Evolutionary conservation across 495 filamentous ascomycete species (phyloP), one percentile per base, ranked within the genome.

Genomic region (Penicillium soppii): DNA sequence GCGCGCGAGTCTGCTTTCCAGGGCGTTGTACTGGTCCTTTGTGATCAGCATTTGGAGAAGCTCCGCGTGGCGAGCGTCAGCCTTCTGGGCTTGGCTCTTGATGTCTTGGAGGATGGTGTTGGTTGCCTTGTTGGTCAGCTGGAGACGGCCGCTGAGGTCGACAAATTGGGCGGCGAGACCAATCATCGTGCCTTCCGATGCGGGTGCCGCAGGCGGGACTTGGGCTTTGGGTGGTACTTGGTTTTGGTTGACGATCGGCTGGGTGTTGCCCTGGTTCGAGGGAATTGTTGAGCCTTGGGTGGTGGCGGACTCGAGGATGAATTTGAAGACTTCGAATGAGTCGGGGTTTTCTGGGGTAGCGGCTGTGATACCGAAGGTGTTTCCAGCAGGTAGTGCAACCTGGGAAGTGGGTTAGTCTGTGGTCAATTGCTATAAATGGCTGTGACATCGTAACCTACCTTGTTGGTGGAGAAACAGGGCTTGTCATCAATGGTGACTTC

Each of bases 311-410:
- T 83, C 78, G 29, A 92, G 77, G 30, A 88, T 72, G 59, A 97
- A 82, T 58, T 92, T 95, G 77, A 91, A 92, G 53, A 94, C 67
- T 69, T 98, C 94, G 65, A 96, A 96, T 22, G 90, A 95, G 67
- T 98, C 94, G 0, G 94, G 90, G 56, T 82, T 91, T 52, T 97
- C 91, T 22, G 90, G 89, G 7, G 90, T 91, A 4, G 87, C 88
- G 26, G 92, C 94, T 2, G 88, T 87, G 54, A 98, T 72, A 62
- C 94, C 94, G 52, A 95, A 90, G 66, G 81, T 82, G 70, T 97
- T 95, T 58, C 87, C 88, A 6, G 78, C 63, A 7, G 94, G 92
- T 25, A 98, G 78, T 35, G 71, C 68, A 54, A 96, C 78, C 80
- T 85, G 32, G 29, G 10, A 3, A 2, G 33, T 3, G 5, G 6